Conservation (phyloP, 148 eudicot species). For the Nepenthes mirabilis region DNA sequence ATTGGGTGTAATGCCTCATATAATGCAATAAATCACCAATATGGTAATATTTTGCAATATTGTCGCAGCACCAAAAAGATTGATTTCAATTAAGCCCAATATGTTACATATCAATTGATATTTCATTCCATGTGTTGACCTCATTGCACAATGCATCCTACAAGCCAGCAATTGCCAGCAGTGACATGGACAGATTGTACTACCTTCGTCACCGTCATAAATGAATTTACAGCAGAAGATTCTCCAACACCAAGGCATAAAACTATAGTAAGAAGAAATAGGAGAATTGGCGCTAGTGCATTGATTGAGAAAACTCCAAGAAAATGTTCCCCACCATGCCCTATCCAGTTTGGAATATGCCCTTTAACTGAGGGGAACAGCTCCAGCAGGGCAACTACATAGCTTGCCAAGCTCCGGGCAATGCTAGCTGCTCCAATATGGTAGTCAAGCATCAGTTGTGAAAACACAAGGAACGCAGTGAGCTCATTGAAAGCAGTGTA, state of each 20-base stretch:
- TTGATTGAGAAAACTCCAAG: constrained; percentile 58
- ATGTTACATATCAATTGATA: no score
- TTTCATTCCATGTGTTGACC: no score
- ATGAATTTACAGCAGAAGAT: constrained; percentile 69
- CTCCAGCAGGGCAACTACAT: constrained; percentile 57
- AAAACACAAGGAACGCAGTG: constrained; percentile 92
- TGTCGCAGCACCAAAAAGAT: no score
- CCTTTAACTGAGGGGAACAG: constrained; percentile 55
- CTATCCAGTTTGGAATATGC: constrained; percentile 78
- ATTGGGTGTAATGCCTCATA: no score
- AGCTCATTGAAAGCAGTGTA: constrained; percentile 97
- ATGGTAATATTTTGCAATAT: no score
- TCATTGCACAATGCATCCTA: no score
- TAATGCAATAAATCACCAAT: no score
- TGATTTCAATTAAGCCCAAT: no score
- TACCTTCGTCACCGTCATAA: constrained; percentile 89
- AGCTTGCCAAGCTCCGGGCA: constrained; percentile 88
- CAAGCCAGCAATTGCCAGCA: no score
- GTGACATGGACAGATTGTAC: no score
- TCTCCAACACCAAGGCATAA: constrained; percentile 89
- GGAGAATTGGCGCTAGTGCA: constrained; percentile 64
- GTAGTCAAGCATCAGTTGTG: constrained; percentile 91
- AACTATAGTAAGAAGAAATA: constrained; percentile 51
- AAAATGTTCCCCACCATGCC: constrained; percentile 59
- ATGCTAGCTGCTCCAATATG: constrained; percentile 99